These are phyloP conservation scores for Inga laurina DNA, from an alignment of 306 rosid genomes.

Conservation along the genomic window DNA sequence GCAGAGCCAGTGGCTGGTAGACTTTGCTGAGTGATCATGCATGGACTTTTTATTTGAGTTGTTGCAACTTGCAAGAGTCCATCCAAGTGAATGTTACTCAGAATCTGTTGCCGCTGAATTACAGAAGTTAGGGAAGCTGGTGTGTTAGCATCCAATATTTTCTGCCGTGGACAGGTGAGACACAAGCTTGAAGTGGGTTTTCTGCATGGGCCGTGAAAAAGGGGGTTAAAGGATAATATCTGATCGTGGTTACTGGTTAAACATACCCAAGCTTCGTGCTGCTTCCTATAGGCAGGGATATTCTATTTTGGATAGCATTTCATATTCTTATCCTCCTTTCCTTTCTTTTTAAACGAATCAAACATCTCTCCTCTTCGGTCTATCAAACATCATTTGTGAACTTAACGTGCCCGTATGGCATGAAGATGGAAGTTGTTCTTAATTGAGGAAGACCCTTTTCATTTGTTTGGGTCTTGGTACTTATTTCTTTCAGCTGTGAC, in stretches of 20 bases:
- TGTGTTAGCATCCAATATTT: slow-evolving; percentile 51
- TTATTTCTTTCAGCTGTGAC: not conserved
- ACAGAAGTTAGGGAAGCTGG: slow-evolving; percentile 60
- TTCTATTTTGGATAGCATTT: too few species aligned
- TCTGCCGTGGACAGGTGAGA: slow-evolving; percentile 68
- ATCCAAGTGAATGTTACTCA: slow-evolving; percentile 26
- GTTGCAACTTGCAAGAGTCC: slow-evolving; percentile 1
- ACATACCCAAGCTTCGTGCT: too few species aligned
- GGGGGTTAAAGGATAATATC: too few species aligned
- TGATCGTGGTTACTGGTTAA: too few species aligned
- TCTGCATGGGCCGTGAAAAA: too few species aligned
- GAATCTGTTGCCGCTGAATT: slow-evolving; percentile 48
- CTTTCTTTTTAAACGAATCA: too few species aligned
- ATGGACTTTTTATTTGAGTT: slow-evolving; percentile 27
- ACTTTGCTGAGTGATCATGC: slow-evolving; percentile 23
- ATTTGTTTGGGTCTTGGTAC: too few species aligned
- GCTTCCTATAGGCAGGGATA: too few species aligned
- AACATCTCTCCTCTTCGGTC: too few species aligned
- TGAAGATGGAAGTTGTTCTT: not conserved
- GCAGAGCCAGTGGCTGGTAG: slow-evolving; percentile 44
- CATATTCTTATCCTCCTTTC: too few species aligned
- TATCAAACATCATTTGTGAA: too few species aligned
- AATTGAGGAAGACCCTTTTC: not conserved
- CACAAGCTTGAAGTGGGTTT: not conserved
- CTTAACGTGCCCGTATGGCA: not conserved